phyloP scores from a whole-genome alignment of 352 stramenopile species.

The Pythium oligandrum region DNA sequence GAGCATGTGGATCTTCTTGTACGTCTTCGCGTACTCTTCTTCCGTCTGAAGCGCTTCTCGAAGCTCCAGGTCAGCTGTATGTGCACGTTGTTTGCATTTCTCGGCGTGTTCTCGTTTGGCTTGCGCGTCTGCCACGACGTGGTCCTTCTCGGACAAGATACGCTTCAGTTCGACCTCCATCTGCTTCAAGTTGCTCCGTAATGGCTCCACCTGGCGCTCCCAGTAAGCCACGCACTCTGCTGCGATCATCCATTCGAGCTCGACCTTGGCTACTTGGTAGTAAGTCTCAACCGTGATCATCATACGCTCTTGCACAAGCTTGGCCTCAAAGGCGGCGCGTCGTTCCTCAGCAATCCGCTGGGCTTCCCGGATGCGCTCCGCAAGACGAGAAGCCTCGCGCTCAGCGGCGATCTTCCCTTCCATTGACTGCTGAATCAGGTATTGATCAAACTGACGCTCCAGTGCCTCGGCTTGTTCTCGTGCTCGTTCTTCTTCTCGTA shows the following conservation, averaged over 20 bases:
- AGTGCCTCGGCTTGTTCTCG: conserved; percentile 33
- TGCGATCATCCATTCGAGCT: conserved; percentile 50
- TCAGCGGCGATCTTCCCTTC: conserved; percentile 44
- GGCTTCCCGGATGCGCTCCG: conserved; percentile 39
- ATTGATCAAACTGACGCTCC: conserved; percentile 57
- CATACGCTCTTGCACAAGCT: conserved; percentile 65
- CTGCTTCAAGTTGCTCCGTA: conserved; percentile 25
- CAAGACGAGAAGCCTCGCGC: conserved; percentile 34
- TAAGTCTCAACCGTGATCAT: conserved; percentile 58
- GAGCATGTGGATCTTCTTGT: conserved; percentile 40
- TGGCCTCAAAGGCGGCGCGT: conserved; percentile 34
- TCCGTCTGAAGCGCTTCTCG: conserved; percentile 29
- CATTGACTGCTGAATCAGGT: conserved; percentile 50
- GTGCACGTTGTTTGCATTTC: conserved; percentile 32
- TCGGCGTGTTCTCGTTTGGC: conserved; percentile 41
- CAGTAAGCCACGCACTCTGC: conserved; percentile 39
- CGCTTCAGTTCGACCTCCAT: conserved; percentile 41
- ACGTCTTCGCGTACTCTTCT: conserved; percentile 24
- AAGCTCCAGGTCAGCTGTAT: conserved; percentile 29
- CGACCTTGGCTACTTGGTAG: conserved; percentile 20
- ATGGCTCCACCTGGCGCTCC: conserved; percentile 11
- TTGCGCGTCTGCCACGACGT: conserved; percentile 50
- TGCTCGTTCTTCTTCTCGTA: conserved; percentile 48
- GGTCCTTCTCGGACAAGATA: conserved; percentile 40
- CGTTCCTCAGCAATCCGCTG: conserved; percentile 41